Percentiles rank a stretch among this genome's conserved stretches.
These are phyloP conservation scores for Torrubiella hemipterigena DNA, from an alignment of 2,329 filamentous ascomycete species.

Conservation along the genomic window DNA sequence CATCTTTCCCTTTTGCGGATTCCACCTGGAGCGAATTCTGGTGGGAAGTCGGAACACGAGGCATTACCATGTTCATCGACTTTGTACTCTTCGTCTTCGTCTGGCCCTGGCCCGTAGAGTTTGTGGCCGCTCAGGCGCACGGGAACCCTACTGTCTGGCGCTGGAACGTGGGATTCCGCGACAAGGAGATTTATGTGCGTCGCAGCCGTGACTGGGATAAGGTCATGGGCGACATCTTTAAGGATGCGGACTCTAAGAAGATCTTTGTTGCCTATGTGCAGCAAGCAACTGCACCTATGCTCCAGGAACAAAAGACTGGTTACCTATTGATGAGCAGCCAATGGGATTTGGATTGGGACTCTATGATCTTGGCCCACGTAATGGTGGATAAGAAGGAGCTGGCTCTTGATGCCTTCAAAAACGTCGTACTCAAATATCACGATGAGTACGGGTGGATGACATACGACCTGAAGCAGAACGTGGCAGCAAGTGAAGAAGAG, in stretches of 20 bases:
- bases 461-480: conserved; percentile 46
- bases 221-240: conserved; percentile 41
- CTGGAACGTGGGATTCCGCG: conserved; percentile 60
- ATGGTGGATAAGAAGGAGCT: conserved; percentile 53
- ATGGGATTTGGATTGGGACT: conserved; percentile 79
- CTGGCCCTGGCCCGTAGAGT: conserved; percentile 62
- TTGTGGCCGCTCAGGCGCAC: conserved; percentile 47
- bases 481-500: conserved; percentile 44
- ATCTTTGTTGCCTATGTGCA: conserved; percentile 51
- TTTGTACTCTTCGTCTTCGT: conserved; percentile 56
- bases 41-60: conserved; percentile 46
- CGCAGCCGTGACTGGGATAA: conserved; percentile 63
- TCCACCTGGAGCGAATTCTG: conserved; percentile 45
- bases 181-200: conserved; percentile 70
- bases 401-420: conserved; percentile 55
- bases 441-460: conserved; percentile 55
- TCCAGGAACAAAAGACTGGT: conserved; percentile 68
- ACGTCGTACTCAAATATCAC: conserved; percentile 57
- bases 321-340: conserved; percentile 75
- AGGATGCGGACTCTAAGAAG: conserved; percentile 37
- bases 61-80: conserved; percentile 59
- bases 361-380: conserved; percentile 63
- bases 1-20: conserved; percentile 47
- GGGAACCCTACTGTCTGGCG: conserved; percentile 63
- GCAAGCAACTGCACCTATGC: conserved; percentile 55